Evolutionary conservation across 202 grass and related monocot genomes (phyloP).

Genomic region (Dendrocalamus latiflorus): DNA sequence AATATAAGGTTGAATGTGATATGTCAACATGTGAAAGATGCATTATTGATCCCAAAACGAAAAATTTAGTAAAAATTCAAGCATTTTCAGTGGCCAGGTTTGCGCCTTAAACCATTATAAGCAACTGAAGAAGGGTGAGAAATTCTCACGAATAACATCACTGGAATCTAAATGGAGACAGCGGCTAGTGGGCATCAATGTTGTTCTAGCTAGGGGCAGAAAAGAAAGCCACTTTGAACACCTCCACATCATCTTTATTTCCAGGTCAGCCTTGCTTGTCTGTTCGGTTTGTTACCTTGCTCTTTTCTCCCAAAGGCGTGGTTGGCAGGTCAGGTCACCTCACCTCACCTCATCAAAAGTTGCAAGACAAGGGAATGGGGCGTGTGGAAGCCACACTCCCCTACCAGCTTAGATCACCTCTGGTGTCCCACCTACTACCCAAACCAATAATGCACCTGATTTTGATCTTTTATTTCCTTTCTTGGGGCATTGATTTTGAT

Average conservation of each 20-base stretch:
- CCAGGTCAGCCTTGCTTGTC: constrained; percentile 28
- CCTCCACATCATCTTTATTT: constrained; percentile 12
- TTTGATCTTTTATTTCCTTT: background rate
- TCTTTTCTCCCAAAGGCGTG: constrained; percentile 3
- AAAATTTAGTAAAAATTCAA: background rate
- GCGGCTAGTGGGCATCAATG: constrained; percentile 23
- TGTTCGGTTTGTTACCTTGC: constrained; percentile 22
- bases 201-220: background rate
- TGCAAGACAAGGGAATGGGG: constrained; percentile 8
- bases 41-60: background rate
- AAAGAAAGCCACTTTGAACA: constrained; percentile 1
- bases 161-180: background rate
- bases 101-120: background rate
- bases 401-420: background rate
- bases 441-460: constrained; percentile 22
- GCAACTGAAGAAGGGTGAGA: background rate
- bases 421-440: background rate
- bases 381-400: constrained; percentile 43
- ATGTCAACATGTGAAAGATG: background rate
- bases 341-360: background rate
- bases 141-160: background rate
- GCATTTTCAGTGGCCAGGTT: background rate
- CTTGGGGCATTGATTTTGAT: too few species aligned
- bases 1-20: background rate
- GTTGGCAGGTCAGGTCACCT: background rate